phyloP scores from a whole-genome alignment of 345 rosid species.

The Rhodomyrtus tomentosa region DNA sequence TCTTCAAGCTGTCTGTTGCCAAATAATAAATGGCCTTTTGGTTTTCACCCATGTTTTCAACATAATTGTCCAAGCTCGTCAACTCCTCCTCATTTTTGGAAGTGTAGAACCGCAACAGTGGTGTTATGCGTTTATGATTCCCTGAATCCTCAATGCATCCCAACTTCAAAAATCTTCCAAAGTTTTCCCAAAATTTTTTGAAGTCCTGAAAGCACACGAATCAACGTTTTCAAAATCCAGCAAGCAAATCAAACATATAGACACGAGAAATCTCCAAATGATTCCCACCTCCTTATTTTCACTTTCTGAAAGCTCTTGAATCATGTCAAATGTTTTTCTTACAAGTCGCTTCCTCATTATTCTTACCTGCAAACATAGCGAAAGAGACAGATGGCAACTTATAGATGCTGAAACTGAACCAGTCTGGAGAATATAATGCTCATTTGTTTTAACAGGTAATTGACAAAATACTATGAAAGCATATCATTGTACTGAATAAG shows the following conservation, averaged over 20 bases:
- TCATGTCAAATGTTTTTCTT: slow-evolving; percentile 93
- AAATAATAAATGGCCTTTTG: slow-evolving; percentile 92
- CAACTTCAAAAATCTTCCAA: slow-evolving; percentile 79
- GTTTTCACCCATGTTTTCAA: slow-evolving; percentile 91
- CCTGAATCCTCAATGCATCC: slow-evolving; percentile 95
- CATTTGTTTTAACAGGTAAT: background rate
- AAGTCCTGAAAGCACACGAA: slow-evolving; percentile 53
- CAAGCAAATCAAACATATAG: background rate
- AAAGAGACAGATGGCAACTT: background rate
- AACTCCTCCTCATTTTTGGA: slow-evolving; percentile 85
- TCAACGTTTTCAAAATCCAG: background rate
- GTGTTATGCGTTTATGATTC: slow-evolving; percentile 92
- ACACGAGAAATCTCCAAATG: background rate
- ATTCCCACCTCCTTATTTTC: slow-evolving; percentile 76
- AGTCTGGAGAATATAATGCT: background rate
- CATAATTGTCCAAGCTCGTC: slow-evolving; percentile 74
- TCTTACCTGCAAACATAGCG: slow-evolving; percentile 39
- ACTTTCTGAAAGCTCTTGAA: slow-evolving; percentile 75
- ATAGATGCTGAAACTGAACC: background rate
- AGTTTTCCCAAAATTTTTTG: slow-evolving; percentile 97
- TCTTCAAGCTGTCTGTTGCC: slow-evolving; percentile 87
- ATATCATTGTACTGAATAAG: background rate
- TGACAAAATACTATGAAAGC: background rate
- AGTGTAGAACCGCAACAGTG: slow-evolving; percentile 63
- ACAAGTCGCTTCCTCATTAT: slow-evolving; percentile 98